Evolutionary conservation across 139 green algal species (phyloP).

Genomic region (Prasinococcaceae sp.): DNA sequence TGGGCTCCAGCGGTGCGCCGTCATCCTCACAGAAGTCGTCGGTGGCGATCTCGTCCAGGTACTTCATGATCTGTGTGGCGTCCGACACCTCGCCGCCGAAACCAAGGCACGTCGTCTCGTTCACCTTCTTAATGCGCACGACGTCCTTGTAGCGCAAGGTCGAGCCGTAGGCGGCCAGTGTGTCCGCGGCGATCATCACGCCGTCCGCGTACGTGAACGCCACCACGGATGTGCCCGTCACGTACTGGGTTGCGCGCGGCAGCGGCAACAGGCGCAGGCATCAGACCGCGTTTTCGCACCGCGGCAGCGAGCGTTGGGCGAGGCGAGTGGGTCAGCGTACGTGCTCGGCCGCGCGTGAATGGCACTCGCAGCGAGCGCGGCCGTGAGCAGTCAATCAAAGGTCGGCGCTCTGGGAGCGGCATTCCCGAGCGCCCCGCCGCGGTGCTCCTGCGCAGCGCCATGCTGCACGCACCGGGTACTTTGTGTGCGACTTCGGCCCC

Average conservation of each 20-base stretch:
- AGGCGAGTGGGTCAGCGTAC: too few species aligned
- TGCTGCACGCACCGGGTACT: too few species aligned
- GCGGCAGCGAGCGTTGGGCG: too few species aligned
- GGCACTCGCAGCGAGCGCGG: too few species aligned
- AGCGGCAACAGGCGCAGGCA: too few species aligned
- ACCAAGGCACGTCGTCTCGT: conserved; percentile 52
- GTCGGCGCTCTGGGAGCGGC: too few species aligned
- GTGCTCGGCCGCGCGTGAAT: too few species aligned
- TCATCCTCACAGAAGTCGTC: conserved; percentile 84
- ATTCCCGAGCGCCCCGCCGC: too few species aligned
- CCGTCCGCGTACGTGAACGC: conserved; percentile 89
- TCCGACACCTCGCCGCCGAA: conserved; percentile 85
- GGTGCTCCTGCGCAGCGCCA: too few species aligned
- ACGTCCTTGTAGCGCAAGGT: conserved; percentile 96
- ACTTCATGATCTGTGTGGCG: conserved; percentile 73
- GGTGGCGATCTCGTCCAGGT: conserved; percentile 79
- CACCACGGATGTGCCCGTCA: conserved; percentile 88
- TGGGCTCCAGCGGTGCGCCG: conserved; percentile 47
- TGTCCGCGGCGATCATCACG: conserved; percentile 85
- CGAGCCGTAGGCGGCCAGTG: conserved; percentile 78
- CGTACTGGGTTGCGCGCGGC: conserved; percentile 76
- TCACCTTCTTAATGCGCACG: conserved; percentile 60
- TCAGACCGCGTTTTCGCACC: too few species aligned
- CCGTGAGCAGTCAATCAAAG: too few species aligned
- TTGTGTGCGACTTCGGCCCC: too few species aligned